Base-by-base conservation (phyloP, 495 filamentous ascomycete species). In the Articulospora tetracladia region DNA sequence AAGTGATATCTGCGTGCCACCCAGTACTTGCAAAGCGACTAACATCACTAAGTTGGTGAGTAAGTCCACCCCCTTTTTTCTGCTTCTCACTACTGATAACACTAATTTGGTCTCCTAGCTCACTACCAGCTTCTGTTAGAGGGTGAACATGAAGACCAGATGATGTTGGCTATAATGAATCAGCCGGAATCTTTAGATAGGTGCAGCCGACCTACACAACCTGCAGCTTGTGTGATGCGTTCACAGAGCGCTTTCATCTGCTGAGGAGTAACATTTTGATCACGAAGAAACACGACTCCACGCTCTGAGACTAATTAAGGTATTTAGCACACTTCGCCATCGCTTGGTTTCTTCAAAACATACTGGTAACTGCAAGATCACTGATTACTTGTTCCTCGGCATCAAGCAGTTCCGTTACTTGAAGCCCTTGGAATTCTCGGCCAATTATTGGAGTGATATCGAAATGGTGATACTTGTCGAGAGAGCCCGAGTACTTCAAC, bases 261-360 rank as follows among this genome's bases (percentile, higher is more conserved):
- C 22, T 64, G 20, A 15, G 32, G 28, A n/a, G 28, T 74, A 73
- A 48, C 68, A 72, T 47, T 60, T 61, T 92, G 89, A 41, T 82
- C 79, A 24, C 88, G 85, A 73, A 93, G 89, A 74, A 91, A 91
- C 24, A 92, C 89, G 0, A 93, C 90, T 2, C 88, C 88, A 0
- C 89, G 83, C 59, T 86, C 82, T 12, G 88, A 92, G 60, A 93
- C 88, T 91, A n/a, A 19, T 30, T 32, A 41, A 7, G 13, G 23
- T 23, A 30, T 30, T 47, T 20, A 57, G 55, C 36, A 25, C 10
- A 48, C 10, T 26, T 17, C 23, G 2, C 13, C 15, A 1, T 30
- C 15, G 3, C 19, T 53, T 34, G 6, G n/a, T 53, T 34, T 2
- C 13, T n/a, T 24, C 15, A 20, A 2, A 13, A 57, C 54, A 15